Percentiles rank a stretch among this genome's conserved stretches.
Evolutionary conservation across 2,329 filamentous ascomycete species (phyloP).

Genomic region (Neofusicoccum laricinum): DNA sequence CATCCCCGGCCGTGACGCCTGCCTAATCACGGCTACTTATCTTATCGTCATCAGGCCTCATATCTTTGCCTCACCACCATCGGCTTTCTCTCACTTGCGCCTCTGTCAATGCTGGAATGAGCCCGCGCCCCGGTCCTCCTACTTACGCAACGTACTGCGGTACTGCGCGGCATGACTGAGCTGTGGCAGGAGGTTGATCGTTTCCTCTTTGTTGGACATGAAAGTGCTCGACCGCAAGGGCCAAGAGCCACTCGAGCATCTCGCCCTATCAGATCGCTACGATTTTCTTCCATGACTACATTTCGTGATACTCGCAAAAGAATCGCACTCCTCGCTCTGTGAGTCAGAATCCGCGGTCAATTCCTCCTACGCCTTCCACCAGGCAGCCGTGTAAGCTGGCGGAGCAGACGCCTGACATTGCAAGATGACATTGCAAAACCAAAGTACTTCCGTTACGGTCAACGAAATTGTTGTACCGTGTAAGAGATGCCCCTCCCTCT

Average conservation of each 20-base stretch:
- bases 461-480: too few relatives aligned
- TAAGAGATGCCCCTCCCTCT: too few relatives aligned
- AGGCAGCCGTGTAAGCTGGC: too few relatives aligned
- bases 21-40: conserved; percentile 5
- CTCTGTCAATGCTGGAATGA: not conserved
- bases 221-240: not conserved
- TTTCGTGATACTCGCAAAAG: not conserved
- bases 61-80: not conserved
- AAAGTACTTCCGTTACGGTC: too few relatives aligned
- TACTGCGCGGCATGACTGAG: too few relatives aligned
- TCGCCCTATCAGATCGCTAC: not conserved
- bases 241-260: not conserved
- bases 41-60: not conserved
- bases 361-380: too few relatives aligned
- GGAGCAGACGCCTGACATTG: too few relatives aligned
- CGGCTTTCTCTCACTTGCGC: not conserved
- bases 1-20: not conserved
- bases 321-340: too few relatives aligned
- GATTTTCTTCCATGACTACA: not conserved
- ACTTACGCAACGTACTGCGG: too few relatives aligned
- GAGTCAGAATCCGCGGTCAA: too few relatives aligned
- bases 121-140: too few relatives aligned
- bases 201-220: not conserved
- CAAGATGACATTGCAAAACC: too few relatives aligned
- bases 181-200: not conserved